These are phyloP conservation scores for Malassezia nana DNA, from an alignment of 1,284 basidiomycete genomes.

Conservation along the genomic window DNA sequence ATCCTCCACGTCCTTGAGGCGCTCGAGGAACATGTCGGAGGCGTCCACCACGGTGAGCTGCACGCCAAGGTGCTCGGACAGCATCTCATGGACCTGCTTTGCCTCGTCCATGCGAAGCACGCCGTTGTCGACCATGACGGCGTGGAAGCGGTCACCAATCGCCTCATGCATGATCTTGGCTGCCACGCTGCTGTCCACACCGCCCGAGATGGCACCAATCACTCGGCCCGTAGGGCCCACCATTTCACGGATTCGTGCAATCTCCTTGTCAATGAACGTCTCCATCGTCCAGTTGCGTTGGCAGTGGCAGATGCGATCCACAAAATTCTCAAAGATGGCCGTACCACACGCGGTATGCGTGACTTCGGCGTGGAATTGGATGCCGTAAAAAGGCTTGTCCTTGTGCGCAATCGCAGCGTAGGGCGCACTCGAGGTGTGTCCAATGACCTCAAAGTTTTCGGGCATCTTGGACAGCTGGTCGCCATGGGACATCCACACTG, in stretches of 20 bases:
- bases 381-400: slow-evolving; percentile 80
- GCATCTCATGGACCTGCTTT: slow-evolving; percentile 85
- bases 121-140: slow-evolving; percentile 99
- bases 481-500: slow-evolving; percentile 99
- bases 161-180: slow-evolving; percentile 99
- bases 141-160: slow-evolving; percentile 91
- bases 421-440: slow-evolving; percentile 74
- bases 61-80: slow-evolving; percentile 84
- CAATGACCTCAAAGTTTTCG: slow-evolving; percentile 75
- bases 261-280: slow-evolving; percentile 97
- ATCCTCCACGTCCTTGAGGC: slow-evolving; percentile 81
- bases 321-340: slow-evolving; percentile 80
- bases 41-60: slow-evolving; percentile 94
- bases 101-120: slow-evolving; percentile 88
- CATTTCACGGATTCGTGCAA: slow-evolving; percentile 82
- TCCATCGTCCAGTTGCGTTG: slow-evolving; percentile 91
- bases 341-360: slow-evolving; percentile 85
- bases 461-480: slow-evolving; percentile 81
- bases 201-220: slow-evolving; percentile 93
- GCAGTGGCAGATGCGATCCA: slow-evolving; percentile 71
- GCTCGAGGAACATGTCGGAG: slow-evolving; percentile 81
- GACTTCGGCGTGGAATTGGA: slow-evolving; percentile 98
- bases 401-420: slow-evolving; percentile 89
- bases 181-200: slow-evolving; percentile 94
- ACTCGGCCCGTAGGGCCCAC: slow-evolving; percentile 90